Base-by-base conservation (phyloP, 805 yeast species). In the Myxozyma melibiosi region DNA sequence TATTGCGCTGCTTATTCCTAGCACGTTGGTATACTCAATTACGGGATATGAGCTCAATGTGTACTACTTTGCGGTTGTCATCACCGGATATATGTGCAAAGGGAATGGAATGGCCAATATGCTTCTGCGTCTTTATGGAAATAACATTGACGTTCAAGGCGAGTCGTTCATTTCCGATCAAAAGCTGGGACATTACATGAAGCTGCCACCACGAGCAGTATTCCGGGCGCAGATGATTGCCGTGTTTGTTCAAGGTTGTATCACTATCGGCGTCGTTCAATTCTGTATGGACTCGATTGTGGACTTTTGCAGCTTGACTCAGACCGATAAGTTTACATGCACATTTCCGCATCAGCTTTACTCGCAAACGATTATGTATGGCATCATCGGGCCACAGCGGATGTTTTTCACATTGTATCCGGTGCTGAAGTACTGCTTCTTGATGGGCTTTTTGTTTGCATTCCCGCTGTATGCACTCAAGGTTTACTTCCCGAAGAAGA, bases 1-100 rank as follows among this genome's bases (percentile, higher is more conserved):
- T 22, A 14, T 35, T 22, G n/a, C n/a, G 20, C 78, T 84, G 66
- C 70, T 85, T 49, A 73, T 85, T 46, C 90, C 90, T 5, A 74
- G 83, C 24, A 83, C 85, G 1, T 73, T 85, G 18, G 76, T 85
- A 48, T 80, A 78, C 20, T 85, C 88, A 2, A 78, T 81, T 28
- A 83, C 90, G 0, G 85, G 85, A 73, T 79, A 74, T 48, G 67
- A 78, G 1, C 79, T 84, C 57, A 86, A 86, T 11, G 71, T 84
- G 61, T 81, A 81, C 64, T 87, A 84, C 2, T 68, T 85, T 48
- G 79, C 84, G 2, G 88, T 84, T 66, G 71, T 85, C 58, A 76
- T 85, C 45, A 80, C 81, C 28, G 89, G 88, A 1, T 84, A 83
- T 68, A 76, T 84, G 54, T 73, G 80, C 8, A 88, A 87, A 2